Percentiles rank a stretch among this genome's conserved stretches.
Conservation (phyloP, 2,329 filamentous ascomycete genomes). For the Pseudogymnoascus sp. region DNA sequence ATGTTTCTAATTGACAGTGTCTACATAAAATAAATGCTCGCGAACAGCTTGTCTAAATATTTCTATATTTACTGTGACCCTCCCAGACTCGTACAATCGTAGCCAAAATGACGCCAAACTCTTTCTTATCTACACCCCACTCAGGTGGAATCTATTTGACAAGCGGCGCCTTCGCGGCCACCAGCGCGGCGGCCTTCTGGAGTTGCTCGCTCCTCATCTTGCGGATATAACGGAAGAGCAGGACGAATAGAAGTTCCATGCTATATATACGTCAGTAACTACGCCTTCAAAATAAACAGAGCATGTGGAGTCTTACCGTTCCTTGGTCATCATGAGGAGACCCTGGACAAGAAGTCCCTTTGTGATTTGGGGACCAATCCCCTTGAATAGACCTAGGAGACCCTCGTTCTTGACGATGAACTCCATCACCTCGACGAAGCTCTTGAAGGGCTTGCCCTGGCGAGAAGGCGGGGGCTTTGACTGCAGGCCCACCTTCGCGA, state of each 20-base stretch:
- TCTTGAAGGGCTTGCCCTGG: slow-evolving; percentile 85
- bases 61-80: slow-evolving; percentile 7
- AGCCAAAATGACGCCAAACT: slow-evolving; percentile 5
- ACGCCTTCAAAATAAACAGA: slow-evolving; percentile 11
- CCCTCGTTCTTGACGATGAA: slow-evolving; percentile 92
- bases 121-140: slow-evolving; percentile 1
- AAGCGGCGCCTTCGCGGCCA: slow-evolving; percentile 47
- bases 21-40: neutral
- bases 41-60: slow-evolving; percentile 1
- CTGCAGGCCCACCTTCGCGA: slow-evolving; percentile 94
- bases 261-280: slow-evolving; percentile 27
- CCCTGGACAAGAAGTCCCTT: slow-evolving; percentile 94
- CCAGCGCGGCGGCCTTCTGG: slow-evolving; percentile 55
- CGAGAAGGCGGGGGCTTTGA: slow-evolving; percentile 80
- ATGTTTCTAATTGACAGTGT: neutral
- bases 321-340: slow-evolving; percentile 98
- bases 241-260: slow-evolving; percentile 79
- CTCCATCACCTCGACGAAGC: slow-evolving; percentile 87
- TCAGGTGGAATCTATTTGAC: slow-evolving; percentile 22
- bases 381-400: slow-evolving; percentile 80
- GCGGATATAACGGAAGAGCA: slow-evolving; percentile 75
- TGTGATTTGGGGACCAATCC: slow-evolving; percentile 84
- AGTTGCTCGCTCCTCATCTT: slow-evolving; percentile 63
- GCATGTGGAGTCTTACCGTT: slow-evolving; percentile 52
- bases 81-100: slow-evolving; percentile 7